Conservation (phyloP, 2,329 filamentous ascomycete genomes). For the Epichloe sylvatica region DNA sequence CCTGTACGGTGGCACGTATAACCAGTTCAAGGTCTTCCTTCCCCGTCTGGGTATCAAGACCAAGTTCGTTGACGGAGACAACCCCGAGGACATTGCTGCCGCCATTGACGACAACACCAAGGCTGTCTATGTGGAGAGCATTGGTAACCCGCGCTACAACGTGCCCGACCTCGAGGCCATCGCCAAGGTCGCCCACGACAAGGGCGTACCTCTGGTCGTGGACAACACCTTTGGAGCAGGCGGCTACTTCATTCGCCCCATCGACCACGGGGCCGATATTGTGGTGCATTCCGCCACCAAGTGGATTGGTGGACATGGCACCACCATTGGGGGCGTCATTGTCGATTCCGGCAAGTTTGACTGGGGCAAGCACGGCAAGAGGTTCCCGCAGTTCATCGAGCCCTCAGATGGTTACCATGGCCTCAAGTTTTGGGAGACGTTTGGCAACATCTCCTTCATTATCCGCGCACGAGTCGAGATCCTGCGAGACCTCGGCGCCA, state of each 20-base stretch:
- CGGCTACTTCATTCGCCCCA: conserved; percentile 74
- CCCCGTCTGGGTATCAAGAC: conserved; percentile 76
- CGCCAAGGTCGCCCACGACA: conserved; percentile 58
- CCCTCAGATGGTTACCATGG: conserved; percentile 83
- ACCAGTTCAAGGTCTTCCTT: conserved; percentile 87
- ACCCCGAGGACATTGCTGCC: conserved; percentile 60
- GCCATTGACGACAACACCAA: conserved; percentile 90
- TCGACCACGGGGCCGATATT: conserved; percentile 84
- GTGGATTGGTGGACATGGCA: conserved; percentile 94
- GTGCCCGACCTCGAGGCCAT: conserved; percentile 83
- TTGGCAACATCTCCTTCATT: conserved; percentile 68
- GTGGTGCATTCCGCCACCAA: conserved; percentile 91
- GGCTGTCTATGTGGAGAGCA: conserved; percentile 81
- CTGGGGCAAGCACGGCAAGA: conserved; percentile 70
- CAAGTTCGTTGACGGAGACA: conserved; percentile 77
- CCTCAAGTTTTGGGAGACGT: conserved; percentile 87
- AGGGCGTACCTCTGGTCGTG: conserved; percentile 54
- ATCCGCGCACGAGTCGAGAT: conserved; percentile 82
- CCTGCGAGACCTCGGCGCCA: conserved; percentile 69
- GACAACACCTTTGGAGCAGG: conserved; percentile 95
- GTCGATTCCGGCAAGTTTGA: conserved; percentile 86
- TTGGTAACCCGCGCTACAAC: conserved; percentile 89
- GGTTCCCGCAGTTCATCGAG: conserved; percentile 89
- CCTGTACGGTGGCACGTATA: conserved; percentile 91
- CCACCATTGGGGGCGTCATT: conserved; percentile 75